A percentile compares a stretch with the other conserved stretches of the same genome.
These are phyloP conservation scores for Starmerella riodocensis DNA, from an alignment of 805 yeast species.

Conservation along the genomic window DNA sequence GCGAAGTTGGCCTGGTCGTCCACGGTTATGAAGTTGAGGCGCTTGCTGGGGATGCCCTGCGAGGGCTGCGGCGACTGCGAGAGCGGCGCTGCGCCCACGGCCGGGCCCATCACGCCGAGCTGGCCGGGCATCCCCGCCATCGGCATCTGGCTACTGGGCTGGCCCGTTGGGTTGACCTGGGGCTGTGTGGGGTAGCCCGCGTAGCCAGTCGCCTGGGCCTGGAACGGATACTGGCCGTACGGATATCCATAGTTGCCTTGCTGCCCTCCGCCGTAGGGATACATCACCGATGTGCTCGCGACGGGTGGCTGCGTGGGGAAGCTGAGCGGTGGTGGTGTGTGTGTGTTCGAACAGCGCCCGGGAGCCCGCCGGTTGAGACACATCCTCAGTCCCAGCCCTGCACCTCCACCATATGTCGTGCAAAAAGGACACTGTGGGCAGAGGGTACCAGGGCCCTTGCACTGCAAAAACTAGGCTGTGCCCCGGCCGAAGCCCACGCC, in stretches of 20 bases:
- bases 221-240: conserved; percentile 11
- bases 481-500: too few species aligned
- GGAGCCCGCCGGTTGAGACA: too few species aligned
- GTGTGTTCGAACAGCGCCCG: too few species aligned
- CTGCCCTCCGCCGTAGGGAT: conserved; percentile 16
- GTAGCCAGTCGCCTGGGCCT: conserved; percentile 14
- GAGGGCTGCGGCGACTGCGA: conserved; percentile 24
- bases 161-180: background rate
- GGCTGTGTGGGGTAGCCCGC: background rate
- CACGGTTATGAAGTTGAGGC: conserved; percentile 73
- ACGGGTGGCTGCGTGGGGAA: too few species aligned
- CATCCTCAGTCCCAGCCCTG: too few species aligned
- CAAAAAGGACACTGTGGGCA: too few species aligned
- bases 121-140: conserved; percentile 21
- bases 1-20: conserved; percentile 81
- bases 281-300: conserved; percentile 1
- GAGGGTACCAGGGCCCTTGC: too few species aligned
- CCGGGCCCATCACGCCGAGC: too few species aligned
- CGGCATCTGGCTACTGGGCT: conserved; percentile 20
- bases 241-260: conserved; percentile 13
- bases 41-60: conserved; percentile 38
- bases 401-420: too few species aligned
- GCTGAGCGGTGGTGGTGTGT: too few species aligned
- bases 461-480: too few species aligned
- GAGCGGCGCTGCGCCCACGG: too few species aligned